A percentile compares a stretch with the other conserved stretches of the same genome.
Evolutionary conservation across 768 basidiomycete species (phyloP).

Genomic region (Calocera cornea): DNA sequence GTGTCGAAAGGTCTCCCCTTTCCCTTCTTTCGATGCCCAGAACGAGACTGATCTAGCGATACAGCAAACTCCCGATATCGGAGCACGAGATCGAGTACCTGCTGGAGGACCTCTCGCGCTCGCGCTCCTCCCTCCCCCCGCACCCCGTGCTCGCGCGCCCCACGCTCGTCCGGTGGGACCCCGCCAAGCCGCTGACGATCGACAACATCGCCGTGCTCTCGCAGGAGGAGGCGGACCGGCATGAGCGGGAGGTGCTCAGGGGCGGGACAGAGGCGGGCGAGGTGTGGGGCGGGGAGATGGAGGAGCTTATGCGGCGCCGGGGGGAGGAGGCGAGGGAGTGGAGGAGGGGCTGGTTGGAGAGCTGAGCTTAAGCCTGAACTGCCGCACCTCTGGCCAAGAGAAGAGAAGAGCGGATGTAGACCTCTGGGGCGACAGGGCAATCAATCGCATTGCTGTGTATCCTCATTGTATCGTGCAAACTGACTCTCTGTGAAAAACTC

Average conservation of each 20-base stretch:
- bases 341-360: background rate
- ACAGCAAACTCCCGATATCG: constrained; percentile 61
- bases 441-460: too few species aligned
- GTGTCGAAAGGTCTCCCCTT: constrained; percentile 37
- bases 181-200: constrained; percentile 42
- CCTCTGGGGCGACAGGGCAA: too few species aligned
- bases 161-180: constrained; percentile 71
- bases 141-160: constrained; percentile 59
- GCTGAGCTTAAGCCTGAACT: background rate
- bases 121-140: constrained; percentile 63
- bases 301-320: constrained; percentile 43
- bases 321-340: constrained; percentile 44
- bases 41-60: background rate
- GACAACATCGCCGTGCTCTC: constrained; percentile 84
- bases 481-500: too few species aligned
- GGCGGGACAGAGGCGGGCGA: constrained; percentile 33
- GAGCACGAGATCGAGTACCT: constrained; percentile 72
- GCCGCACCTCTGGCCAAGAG: background rate
- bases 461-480: too few species aligned
- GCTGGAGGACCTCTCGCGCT: constrained; percentile 73
- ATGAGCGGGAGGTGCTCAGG: constrained; percentile 28
- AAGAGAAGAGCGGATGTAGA: too few species aligned
- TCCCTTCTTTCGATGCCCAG: background rate
- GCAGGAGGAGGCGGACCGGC: constrained; percentile 54
- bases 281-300: constrained; percentile 59